A percentile compares a stretch with the other conserved stretches of the same genome.
phyloP scores from a whole-genome alignment of 2,329 filamentous ascomycete species.

The Scolecobasidium constrictum region DNA sequence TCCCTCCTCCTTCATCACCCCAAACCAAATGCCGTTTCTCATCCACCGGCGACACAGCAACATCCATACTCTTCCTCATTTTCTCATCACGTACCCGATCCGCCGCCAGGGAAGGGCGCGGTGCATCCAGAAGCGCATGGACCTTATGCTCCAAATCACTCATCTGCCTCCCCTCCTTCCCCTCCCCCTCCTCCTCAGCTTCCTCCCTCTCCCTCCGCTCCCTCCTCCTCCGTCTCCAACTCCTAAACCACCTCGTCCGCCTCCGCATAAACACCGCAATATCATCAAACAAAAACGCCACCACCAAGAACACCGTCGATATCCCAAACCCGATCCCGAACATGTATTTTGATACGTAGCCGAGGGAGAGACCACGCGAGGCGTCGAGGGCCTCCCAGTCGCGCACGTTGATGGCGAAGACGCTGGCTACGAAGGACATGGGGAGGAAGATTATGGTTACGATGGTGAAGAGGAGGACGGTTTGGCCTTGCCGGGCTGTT shows the following conservation, averaged over 20 bases:
- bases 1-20: not conserved
- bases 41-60: not conserved
- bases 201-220: not conserved
- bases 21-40: not conserved
- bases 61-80: not conserved
- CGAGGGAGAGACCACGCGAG: conserved; percentile 28
- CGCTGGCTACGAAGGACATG: conserved; percentile 42
- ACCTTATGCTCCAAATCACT: not conserved
- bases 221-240: not conserved
- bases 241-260: not conserved
- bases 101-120: not conserved
- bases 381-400: conserved; percentile 30
- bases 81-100: not conserved
- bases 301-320: conserved; percentile 37
- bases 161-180: not conserved
- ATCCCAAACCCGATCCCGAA: conserved; percentile 46
- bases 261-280: conserved; percentile 14
- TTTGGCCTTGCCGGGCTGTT: conserved; percentile 46
- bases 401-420: conserved; percentile 44
- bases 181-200: not conserved
- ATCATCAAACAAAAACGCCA: conserved; percentile 36
- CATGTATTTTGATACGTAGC: conserved; percentile 44
- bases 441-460: conserved; percentile 49
- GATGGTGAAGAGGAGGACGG: conserved; percentile 49
- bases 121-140: not conserved